Evolutionary conservation across 2,329 filamentous ascomycete species (phyloP).

Genomic region (Alternaria atra): DNA sequence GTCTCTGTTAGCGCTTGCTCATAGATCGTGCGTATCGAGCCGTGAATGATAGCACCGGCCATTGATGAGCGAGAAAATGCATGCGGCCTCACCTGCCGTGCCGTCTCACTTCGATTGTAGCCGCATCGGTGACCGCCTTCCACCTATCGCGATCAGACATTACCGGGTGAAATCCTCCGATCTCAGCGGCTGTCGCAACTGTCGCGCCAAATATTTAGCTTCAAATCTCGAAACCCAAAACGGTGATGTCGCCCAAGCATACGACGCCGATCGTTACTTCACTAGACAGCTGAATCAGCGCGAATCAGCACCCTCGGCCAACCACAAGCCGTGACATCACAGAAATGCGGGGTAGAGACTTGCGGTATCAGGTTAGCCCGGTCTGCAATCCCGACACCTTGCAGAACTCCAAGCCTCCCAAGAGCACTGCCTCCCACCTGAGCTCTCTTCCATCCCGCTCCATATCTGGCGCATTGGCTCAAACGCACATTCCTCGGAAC

Average conservation of each 20-base stretch:
- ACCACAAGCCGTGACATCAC: slow-evolving; percentile 2
- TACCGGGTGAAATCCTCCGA: not conserved
- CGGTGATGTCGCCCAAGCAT: slow-evolving; percentile 22
- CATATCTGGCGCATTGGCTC: slow-evolving; percentile 19
- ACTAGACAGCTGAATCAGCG: slow-evolving; percentile 11
- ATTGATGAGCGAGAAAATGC: not conserved
- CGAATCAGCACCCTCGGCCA: slow-evolving; percentile 8
- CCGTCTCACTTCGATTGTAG: not conserved
- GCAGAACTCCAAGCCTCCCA: slow-evolving; percentile 15
- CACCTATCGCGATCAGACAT: not conserved
- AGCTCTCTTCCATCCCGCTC: slow-evolving; percentile 8
- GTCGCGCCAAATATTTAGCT: not conserved
- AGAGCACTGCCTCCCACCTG: slow-evolving; percentile 20
- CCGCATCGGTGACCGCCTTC: not conserved
- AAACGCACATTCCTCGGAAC: not conserved
- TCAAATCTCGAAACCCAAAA: not conserved
- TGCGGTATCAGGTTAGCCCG: slow-evolving; percentile 11
- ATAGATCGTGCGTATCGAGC: slow-evolving; percentile 1
- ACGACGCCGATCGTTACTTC: slow-evolving; percentile 14
- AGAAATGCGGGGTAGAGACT: slow-evolving; percentile 17
- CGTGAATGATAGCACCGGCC: not conserved
- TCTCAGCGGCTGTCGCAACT: not conserved
- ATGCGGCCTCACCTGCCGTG: slow-evolving; percentile 7
- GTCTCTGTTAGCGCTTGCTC: not conserved
- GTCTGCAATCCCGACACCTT: slow-evolving; percentile 3